Conservation (phyloP, 768 basidiomycete species). For the Pleurotus pulmonarius region DNA sequence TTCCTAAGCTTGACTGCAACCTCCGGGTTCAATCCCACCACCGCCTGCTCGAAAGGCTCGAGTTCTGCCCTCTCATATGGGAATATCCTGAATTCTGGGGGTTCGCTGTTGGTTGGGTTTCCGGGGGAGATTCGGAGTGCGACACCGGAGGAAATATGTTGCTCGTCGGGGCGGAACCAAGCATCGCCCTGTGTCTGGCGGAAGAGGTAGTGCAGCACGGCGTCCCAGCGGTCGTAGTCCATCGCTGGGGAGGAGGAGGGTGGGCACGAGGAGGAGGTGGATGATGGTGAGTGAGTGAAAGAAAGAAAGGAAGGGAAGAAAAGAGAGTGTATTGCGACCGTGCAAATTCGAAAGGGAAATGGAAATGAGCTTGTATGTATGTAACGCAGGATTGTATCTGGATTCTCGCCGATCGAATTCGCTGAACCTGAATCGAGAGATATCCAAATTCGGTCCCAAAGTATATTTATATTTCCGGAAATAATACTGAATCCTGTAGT, state of each 20-base stretch:
- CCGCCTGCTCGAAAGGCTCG: slow-evolving; percentile 71
- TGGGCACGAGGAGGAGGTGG: neutral
- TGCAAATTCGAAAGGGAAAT: too few species aligned
- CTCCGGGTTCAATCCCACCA: slow-evolving; percentile 71
- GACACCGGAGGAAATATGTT: slow-evolving; percentile 70
- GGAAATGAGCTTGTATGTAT: too few species aligned
- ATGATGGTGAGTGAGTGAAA: slow-evolving; percentile 6
- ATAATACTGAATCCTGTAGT: too few species aligned
- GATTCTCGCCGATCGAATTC: too few species aligned
- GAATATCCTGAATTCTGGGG: slow-evolving; percentile 69
- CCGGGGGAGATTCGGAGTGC: slow-evolving; percentile 51
- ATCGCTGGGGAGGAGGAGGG: slow-evolving; percentile 19
- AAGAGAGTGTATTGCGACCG: too few species aligned
- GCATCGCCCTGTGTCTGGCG: slow-evolving; percentile 76
- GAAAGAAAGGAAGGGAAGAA: neutral
- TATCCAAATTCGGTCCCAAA: too few species aligned
- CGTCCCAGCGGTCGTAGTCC: slow-evolving; percentile 82
- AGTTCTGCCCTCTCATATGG: slow-evolving; percentile 75
- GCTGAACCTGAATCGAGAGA: too few species aligned
- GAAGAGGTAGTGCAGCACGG: slow-evolving; percentile 77
- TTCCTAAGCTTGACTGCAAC: slow-evolving; percentile 80
- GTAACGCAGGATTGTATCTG: too few species aligned
- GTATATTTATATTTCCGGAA: too few species aligned
- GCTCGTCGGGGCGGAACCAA: slow-evolving; percentile 79
- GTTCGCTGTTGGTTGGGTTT: slow-evolving; percentile 12